A percentile compares a stretch with the other conserved stretches of the same genome.
phyloP scores from a whole-genome alignment of 2,329 filamentous ascomycete species.

The Verticillium tricorpus region DNA sequence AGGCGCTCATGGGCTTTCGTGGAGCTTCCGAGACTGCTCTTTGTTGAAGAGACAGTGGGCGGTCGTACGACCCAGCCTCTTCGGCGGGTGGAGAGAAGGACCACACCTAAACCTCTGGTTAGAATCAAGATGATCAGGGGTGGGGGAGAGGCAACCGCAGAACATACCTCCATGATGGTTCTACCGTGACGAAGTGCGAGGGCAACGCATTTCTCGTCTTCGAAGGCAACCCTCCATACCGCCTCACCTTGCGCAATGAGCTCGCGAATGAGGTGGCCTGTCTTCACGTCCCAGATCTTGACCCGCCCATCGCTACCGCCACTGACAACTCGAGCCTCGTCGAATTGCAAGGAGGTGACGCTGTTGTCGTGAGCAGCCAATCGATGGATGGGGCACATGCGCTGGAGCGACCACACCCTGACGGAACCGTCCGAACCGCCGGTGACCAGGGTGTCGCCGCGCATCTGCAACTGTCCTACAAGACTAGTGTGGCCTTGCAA shows the following conservation, averaged over 20 bases:
- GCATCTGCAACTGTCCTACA: constrained; percentile 94
- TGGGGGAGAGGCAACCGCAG: neutral
- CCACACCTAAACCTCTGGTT: constrained; percentile 64
- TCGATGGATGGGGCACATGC: constrained; percentile 87
- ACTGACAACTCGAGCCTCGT: constrained; percentile 90
- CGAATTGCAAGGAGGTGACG: constrained; percentile 95
- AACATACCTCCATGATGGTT: constrained; percentile 93
- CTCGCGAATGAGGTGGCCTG: constrained; percentile 84
- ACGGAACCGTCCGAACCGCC: constrained; percentile 96
- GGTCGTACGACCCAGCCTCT: constrained; percentile 51
- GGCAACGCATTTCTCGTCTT: constrained; percentile 96
- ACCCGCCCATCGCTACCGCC: constrained; percentile 96
- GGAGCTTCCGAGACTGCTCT: constrained; percentile 34
- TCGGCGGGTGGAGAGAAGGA: constrained; percentile 80
- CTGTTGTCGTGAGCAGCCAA: constrained; percentile 97
- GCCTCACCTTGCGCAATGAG: constrained; percentile 88
- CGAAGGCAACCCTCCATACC: constrained; percentile 96
- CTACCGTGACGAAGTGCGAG: constrained; percentile 80
- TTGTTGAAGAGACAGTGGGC: constrained; percentile 45
- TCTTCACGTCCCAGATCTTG: constrained; percentile 96
- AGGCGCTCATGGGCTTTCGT: constrained; percentile 46
- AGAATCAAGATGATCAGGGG: neutral
- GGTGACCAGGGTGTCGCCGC: constrained; percentile 89
- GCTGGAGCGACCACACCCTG: constrained; percentile 89
- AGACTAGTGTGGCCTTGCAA: constrained; percentile 95